Base-by-base conservation (phyloP, 1,139 yeast species). In the Zygosaccharomyces sapae region DNA sequence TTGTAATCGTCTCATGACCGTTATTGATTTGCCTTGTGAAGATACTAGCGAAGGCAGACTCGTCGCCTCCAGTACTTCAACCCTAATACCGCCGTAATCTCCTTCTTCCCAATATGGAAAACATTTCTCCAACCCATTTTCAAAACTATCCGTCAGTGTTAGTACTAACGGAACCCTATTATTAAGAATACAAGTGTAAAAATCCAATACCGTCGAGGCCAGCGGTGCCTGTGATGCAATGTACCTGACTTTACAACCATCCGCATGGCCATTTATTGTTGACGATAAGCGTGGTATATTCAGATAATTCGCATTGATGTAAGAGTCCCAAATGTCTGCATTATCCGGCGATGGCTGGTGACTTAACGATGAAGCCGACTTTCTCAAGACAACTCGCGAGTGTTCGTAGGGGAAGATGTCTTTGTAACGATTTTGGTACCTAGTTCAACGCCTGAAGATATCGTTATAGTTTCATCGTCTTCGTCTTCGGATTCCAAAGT, bases 151-250 rank as follows among this genome's bases (percentile, higher is more conserved):
- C 35, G 92, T 86, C 50, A 87, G 72, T 64, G 87, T 81, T 16
- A 87, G 70, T 43, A 87, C 80, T 10, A 85, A 68, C 10, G 83
- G 80, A 13, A 82, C 79, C 8, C 74, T 66, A 51, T 84, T 78
- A 52, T 79, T 77, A 70, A 80, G 72, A 6, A 84, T 71, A 53
- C 86, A 79, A 50, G 80, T 78, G 81, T 89, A 86, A 57, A 87
- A 87, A 62, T 86, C 96, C 3, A 76, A 77, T 45, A 83, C 75
- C 0, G 96, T 86, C 33, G 79, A 79, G 3, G 75, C 72, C 46
- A 87, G 67, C 2, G 96, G 96, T 1, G 94, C 95, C 59, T 87
- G 96, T 0, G 95, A 82, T 0, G 95, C 95, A 57, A 87, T 83
- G 61, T 83, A 84, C 44, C 77, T 72, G 44, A 62, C 61, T 27